phyloP scores from a whole-genome alignment of 495 filamentous ascomycete species.

The Sordaria brevicollis region DNA sequence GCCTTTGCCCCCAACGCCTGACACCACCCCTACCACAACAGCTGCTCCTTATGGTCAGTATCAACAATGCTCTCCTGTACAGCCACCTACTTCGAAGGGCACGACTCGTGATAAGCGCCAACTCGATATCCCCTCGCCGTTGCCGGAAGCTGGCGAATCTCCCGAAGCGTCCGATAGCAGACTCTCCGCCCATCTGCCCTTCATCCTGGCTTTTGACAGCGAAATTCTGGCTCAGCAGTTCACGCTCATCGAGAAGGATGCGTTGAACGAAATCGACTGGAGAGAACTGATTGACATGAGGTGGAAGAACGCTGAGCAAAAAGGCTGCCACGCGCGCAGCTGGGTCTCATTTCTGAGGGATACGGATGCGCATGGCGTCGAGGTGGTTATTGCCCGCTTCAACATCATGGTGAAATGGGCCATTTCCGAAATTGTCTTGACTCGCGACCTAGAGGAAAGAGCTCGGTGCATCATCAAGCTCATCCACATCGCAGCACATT shows the following conservation, averaged over 20 bases:
- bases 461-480: constrained; percentile 78
- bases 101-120: constrained; percentile 26
- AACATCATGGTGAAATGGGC: constrained; percentile 98
- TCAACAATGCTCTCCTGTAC: constrained; percentile 18
- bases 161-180: constrained; percentile 8
- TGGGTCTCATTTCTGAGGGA: constrained; percentile 91
- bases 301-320: constrained; percentile 63
- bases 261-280: constrained; percentile 94
- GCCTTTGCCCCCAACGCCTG: constrained; percentile 42
- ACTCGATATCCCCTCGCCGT: constrained; percentile 18
- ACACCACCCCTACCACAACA: constrained; percentile 37
- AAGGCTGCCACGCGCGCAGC: constrained; percentile 49
- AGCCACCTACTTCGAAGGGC: constrained; percentile 29
- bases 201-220: constrained; percentile 85
- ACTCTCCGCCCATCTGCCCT: constrained; percentile 63
- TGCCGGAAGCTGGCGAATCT: background rate
- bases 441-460: constrained; percentile 69
- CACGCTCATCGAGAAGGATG: constrained; percentile 92
- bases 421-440: constrained; percentile 82
- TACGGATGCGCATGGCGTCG: constrained; percentile 77
- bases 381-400: constrained; percentile 92
- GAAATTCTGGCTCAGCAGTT: constrained; percentile 87
- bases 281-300: constrained; percentile 90
- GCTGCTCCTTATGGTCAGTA: constrained; percentile 15
- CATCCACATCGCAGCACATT: constrained; percentile 84